A percentile compares a stretch with the other conserved stretches of the same genome.
Conservation (phyloP, 495 filamentous ascomycete species). For the Penicillium longicatenatum region DNA sequence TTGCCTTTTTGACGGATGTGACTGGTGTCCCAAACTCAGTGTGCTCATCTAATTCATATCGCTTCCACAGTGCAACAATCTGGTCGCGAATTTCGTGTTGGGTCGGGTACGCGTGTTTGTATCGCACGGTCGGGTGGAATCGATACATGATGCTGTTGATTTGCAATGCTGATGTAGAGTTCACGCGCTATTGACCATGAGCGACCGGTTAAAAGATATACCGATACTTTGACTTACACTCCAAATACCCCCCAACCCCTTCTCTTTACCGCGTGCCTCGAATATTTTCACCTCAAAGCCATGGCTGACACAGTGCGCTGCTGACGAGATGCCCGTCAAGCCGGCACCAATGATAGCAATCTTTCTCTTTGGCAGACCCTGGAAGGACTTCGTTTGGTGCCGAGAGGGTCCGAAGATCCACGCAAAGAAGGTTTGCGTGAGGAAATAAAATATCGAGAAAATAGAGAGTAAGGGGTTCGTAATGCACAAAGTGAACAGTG, state of each 20-base stretch:
- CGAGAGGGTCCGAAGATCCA: background rate
- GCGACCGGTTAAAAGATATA: background rate
- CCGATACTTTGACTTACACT: conserved; percentile 48
- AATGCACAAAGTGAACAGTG: background rate
- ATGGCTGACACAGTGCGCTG: conserved; percentile 84
- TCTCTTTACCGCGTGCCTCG: conserved; percentile 63
- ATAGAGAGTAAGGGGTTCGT: background rate
- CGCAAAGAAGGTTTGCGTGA: background rate
- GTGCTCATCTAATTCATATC: conserved; percentile 67
- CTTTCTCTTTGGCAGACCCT: conserved; percentile 50
- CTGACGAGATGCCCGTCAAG: conserved; percentile 78
- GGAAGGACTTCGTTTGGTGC: background rate
- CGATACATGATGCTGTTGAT: conserved; percentile 88
- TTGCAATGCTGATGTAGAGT: conserved; percentile 79
- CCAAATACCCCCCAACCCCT: conserved; percentile 79
- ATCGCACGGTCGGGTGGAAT: conserved; percentile 78
- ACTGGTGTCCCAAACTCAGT: conserved; percentile 74
- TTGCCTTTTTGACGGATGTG: conserved; percentile 65
- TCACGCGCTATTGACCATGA: conserved; percentile 59
- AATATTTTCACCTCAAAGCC: conserved; percentile 82
- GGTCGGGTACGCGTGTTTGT: conserved; percentile 72
- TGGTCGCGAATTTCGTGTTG: conserved; percentile 71
- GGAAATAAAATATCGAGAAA: background rate
- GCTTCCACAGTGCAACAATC: conserved; percentile 71
- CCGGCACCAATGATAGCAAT: conserved; percentile 82